Evolutionary conservation across 805 yeast genomes (phyloP).

Genomic region (Scheffersomyces coipomensis): DNA sequence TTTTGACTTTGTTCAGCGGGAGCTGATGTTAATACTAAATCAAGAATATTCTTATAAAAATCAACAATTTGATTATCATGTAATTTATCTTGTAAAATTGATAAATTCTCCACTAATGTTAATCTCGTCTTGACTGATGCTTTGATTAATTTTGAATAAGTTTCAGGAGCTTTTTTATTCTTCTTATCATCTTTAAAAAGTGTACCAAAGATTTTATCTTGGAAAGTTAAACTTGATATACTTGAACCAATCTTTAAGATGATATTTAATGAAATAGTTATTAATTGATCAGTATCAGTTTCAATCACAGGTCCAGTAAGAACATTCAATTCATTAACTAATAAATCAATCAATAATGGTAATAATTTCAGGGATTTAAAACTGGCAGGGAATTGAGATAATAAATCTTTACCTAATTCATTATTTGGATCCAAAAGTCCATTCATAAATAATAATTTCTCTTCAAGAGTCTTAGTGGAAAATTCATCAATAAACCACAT

Average conservation of each 20-base stretch:
- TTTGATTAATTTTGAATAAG: conserved; percentile 24
- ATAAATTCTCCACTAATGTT: conserved; percentile 43
- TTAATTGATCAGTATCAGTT: conserved; percentile 17
- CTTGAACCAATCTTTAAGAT: conserved; percentile 61
- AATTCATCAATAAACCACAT: conserved; percentile 81
- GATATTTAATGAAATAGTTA: conserved; percentile 50
- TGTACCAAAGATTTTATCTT: conserved; percentile 60
- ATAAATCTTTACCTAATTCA: conserved; percentile 13
- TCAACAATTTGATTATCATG: conserved; percentile 51
- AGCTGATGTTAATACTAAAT: conserved; percentile 27
- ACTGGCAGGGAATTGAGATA: conserved; percentile 38
- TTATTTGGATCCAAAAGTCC: conserved; percentile 47
- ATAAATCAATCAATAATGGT: conserved; percentile 59
- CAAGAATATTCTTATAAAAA: conserved; percentile 43
- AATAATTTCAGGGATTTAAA: conserved; percentile 67
- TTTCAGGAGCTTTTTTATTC: conserved; percentile 17
- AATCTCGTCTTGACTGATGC: conserved; percentile 32
- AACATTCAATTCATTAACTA: conserved; percentile 38
- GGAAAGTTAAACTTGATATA: conserved; percentile 75
- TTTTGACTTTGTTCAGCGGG: conserved; percentile 25
- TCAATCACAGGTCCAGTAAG: conserved; percentile 26
- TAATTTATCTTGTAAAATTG: conserved; percentile 47
- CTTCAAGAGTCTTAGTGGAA: conserved; percentile 67
- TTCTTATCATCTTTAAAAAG: conserved; percentile 27
- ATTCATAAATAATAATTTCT: conserved; percentile 64